These are phyloP conservation scores for Pisolithus marmoratus DNA, from an alignment of 768 basidiomycete species.

Conservation along the genomic window DNA sequence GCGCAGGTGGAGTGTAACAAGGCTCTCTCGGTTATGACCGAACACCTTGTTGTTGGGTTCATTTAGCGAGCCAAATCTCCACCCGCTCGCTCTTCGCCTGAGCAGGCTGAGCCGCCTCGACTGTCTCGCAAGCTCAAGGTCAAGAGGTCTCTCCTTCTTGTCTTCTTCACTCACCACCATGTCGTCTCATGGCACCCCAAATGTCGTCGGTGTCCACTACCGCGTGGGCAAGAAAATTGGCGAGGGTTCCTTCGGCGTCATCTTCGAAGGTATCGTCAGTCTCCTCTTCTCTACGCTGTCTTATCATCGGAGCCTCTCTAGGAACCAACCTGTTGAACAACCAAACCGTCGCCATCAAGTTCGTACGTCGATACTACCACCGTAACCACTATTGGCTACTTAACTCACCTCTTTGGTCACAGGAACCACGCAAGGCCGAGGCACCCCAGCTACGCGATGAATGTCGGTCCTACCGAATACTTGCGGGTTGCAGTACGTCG, in stretches of 20 bases:
- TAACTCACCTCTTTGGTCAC: constrained; percentile 11
- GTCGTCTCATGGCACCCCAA: constrained; percentile 51
- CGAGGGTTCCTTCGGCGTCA: constrained; percentile 97
- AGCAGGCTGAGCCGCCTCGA: constrained; percentile 24
- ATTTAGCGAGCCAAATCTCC: constrained; percentile 21
- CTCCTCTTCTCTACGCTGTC: background rate
- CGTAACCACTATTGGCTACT: background rate
- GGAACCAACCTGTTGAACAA: constrained; percentile 98
- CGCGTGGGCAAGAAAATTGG: constrained; percentile 99
- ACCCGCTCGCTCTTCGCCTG: constrained; percentile 45
- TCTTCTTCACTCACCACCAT: constrained; percentile 29
- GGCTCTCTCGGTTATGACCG: too few relatives aligned
- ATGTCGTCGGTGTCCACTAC: constrained; percentile 94
- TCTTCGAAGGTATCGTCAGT: constrained; percentile 66
- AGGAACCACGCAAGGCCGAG: constrained; percentile 92
- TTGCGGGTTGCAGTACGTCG: constrained; percentile 81
- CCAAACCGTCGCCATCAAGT: constrained; percentile 99
- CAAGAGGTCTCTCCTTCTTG: constrained; percentile 8
- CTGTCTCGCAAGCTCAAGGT: background rate
- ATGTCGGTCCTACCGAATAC: constrained; percentile 93
- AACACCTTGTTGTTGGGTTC: constrained; percentile 20
- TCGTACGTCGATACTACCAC: constrained; percentile 56
- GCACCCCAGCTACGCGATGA: constrained; percentile 97
- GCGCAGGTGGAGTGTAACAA: too few relatives aligned
- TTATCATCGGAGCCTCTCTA: constrained; percentile 25